Evolutionary conservation across 306 rosid genomes (phyloP).

Genomic region (Oxytropis ochrocephala): DNA sequence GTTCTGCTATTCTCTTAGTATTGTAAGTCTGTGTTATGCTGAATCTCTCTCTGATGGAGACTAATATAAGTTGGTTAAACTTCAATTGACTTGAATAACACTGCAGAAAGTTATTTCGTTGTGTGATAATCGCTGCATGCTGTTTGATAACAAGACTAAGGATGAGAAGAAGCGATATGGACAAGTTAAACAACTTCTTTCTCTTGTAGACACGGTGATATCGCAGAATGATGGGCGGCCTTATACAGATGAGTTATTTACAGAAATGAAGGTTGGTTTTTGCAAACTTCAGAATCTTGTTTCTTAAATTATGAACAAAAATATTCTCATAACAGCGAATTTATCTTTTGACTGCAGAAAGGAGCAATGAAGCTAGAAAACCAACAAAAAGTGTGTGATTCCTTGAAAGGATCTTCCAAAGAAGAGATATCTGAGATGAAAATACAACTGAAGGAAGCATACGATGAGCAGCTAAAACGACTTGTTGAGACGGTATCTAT

Average conservation of each 20-base stretch:
- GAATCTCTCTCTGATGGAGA: too few species aligned
- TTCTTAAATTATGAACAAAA: neutral
- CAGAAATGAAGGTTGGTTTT: slow-evolving; percentile 57
- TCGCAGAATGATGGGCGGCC: slow-evolving; percentile 61
- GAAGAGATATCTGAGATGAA: slow-evolving; percentile 35
- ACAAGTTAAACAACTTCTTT: slow-evolving; percentile 66
- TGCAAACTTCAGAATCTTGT: neutral
- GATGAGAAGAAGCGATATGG: slow-evolving; percentile 45
- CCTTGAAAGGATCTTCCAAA: slow-evolving; percentile 47
- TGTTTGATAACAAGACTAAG: slow-evolving; percentile 82
- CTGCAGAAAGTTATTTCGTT: slow-evolving; percentile 53
- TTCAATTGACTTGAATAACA: neutral
- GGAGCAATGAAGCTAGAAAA: slow-evolving; percentile 56
- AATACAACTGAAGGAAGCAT: slow-evolving; percentile 46
- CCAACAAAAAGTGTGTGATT: slow-evolving; percentile 46
- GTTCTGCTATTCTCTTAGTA: slow-evolving; percentile 29
- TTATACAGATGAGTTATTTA: slow-evolving; percentile 58
- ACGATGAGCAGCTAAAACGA: slow-evolving; percentile 63
- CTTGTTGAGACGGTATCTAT: slow-evolving; percentile 81
- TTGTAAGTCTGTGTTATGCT: too few species aligned
- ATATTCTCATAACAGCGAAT: neutral
- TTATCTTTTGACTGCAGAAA: slow-evolving; percentile 35
- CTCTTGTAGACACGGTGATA: slow-evolving; percentile 42
- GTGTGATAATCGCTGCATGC: slow-evolving; percentile 59
- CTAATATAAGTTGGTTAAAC: neutral